Base-by-base conservation (phyloP, 257 asterid genomes). In the Solanum medicagineum region DNA sequence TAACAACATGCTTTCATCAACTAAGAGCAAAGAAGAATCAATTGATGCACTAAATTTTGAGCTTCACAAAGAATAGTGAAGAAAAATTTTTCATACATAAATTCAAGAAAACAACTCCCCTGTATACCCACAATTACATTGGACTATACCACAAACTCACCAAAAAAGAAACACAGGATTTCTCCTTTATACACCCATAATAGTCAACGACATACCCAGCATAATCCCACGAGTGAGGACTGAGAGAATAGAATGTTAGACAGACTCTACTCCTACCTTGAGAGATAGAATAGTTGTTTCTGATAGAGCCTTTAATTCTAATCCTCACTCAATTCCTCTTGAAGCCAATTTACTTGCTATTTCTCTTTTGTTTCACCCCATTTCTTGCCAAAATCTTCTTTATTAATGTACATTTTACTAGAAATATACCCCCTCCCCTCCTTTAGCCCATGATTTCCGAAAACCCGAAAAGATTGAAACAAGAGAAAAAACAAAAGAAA, bases 381-480 rank as follows among this genome's bases (percentile, higher is more conserved):
- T 59, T 81, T 44, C 74, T 19, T 44, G 77, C 59, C 74, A 59
- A 59, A 81, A 82, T 82, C 63, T 26, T 77, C 83, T 22, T 83
- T 85, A 80, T 87, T 86, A 92, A 91, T 93, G 86, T 92, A 91
- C 93, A 92, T 77, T 87, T 88, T 86, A 90, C 65, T 79, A 83
- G 83, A 87, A 85, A 88, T 90, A 88, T 87, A 89, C 88, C 88
- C 89, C 89, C 42, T 7, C 42, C 4, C 89, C 42, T 0, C 42
- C 81, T 70, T 83, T 7, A 83, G 47, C 53, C 45, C 80, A 20
- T 24, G 65, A 75, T 45, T 7, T 44, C 81, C 13, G 29, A 68
- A 47, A 83, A 49, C n/a, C 81, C 66, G 22, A 56, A 65, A 63
- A 83, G 79, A 49, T 65, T n/a, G 40, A 83, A 68, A 83, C 26